Evolutionary conservation across 164 flowering plant species (phyloP), one percentile per base, ranked within the genome.

Genomic region (Umbilicus rupestris): DNA sequence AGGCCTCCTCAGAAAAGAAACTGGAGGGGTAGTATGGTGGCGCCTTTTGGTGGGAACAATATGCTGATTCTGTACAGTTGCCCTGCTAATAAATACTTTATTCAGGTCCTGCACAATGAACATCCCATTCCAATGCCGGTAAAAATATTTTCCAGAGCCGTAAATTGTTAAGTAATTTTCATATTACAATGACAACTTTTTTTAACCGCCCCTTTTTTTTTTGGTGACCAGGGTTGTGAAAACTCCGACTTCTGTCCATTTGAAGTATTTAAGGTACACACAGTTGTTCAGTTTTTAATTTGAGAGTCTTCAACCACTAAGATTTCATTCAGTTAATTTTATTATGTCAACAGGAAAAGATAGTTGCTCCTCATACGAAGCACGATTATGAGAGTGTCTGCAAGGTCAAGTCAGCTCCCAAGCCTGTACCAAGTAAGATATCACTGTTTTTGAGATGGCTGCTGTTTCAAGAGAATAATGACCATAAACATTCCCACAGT

Each of bases 11-110:
- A 81, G 67, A 79, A 69, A 65, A 81, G 99, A 81, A 81, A 67
- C 22, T 94, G 96, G 96, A 86, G 79, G 77, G 95, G 90, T 45
- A 89, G 90, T 73, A 70, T 35, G 19, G 80, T 88, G 62, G 95
- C 96, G 17, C 99, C 99, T 69, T 94, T 91, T 84, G 89, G 84
- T 70, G 96, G 87, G 72, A 94, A 94, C 72, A 89, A 82, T 72
- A 84, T 94, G 87, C 75, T 94, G 70, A 92, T 84, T 64, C 73
- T 94, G 33, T 83, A 91, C 69, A 81, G 87, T 67, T 94, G 99
- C 71, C 82, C 89, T 3, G 80, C 75, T n/a, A 78, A 74, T 84
- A 79, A 84, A 67, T 89, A 91, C 74, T 89, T 77, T 71, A 93
- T 94, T 52, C 93, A 85, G 76, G 88, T 88, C 44, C 76, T 91